Base-by-base conservation (phyloP, 805 yeast species). In the Candida patagonica region DNA sequence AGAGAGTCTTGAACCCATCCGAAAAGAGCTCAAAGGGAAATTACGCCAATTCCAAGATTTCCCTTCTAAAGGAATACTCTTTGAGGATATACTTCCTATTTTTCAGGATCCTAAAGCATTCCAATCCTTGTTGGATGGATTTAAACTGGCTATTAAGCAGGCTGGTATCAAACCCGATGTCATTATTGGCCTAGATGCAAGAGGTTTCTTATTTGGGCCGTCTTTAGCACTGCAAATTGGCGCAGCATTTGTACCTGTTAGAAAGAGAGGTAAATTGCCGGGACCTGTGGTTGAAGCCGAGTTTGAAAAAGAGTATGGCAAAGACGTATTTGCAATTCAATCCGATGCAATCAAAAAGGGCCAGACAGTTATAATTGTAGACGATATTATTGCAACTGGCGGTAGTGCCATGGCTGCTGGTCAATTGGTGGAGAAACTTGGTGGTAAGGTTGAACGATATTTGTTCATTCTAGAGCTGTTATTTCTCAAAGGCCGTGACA, bases 121-220 rank as follows among this genome's bases (percentile, higher is more conserved):
- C 72, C 79, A 80, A 56, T 80, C 82, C 56, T 70, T 92, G 42
- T 67, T 92, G 34, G 75, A 73, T 49, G 95, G 95, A 13, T 82
- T 89, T 67, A 75, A 80, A 62, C 56, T 74, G 41, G 94, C 86
- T 57, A 57, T 92, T 43, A 75, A 77, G 43, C 67, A 66, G 47
- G 59, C 65, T 20, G 68, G 67, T 44, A 67, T 68, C 46, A 74
- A 78, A 49, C 76, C 94, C 47, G 96, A 92, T 57, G 89, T 81
- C 57, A 71, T 92, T 45, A 86, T 92, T 37, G 99, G 97, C 35
- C 73, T 92, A 50, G 99, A 92, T 63, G 83, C 96, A 37, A 80
- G 99, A 63, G 99, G 99, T 3, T 92, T 92, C 61, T 69, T 92
- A 43, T 89, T 92, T 55, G 99, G 97, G 10, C 99, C 99, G 33